Evolutionary conservation across 805 yeast genomes (phyloP), one percentile per base, ranked within the genome.

Genomic region (Candida anglica): DNA sequence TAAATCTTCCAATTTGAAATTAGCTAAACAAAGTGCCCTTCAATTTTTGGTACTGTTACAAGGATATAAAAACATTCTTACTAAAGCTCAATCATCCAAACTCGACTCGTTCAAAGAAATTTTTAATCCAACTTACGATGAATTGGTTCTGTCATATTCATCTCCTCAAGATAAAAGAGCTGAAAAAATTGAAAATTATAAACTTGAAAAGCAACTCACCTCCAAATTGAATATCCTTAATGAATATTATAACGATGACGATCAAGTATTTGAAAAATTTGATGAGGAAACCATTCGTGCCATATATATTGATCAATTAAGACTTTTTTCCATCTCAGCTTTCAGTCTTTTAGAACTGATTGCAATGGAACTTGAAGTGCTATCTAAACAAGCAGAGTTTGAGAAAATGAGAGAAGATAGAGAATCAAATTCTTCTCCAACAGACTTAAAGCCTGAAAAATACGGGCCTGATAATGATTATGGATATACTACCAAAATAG

Each of bases 161-260:
- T 66, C 69, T 32, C 67, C 83, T 0, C 63, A 69, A 0, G 47
- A 53, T 8, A 64, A 71, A 46, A 69, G 97, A 46, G 78, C 80
- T 15, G 81, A 76, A 31, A 89, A 87, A 53, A 86, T 88, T 37
- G 81, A 73, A 13, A 74, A 75, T 44, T 83, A 67, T 55, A 81
- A 75, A 48, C 52, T 64, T 11, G 87, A 80, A 40, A 81, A 75
- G 52, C 70, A 68, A 25, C 58, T 85, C 33, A 64, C 58, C 6
- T 49, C 42, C 2, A 68, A 71, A 41, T 46, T 87, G 4, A 46
- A 53, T 8, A 36, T 58, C 2, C 49, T 84, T 19, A 48, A 57
- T 21, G 52, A 47, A 2, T 47, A 49, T 34, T 55, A 57, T 31
- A 27, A 32, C n/a, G 43, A 43, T 1, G 40, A 39, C 9, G 41